These are phyloP conservation scores for Ceratocystiopsis sp. DNA, from an alignment of 2,329 filamentous ascomycete genomes.

Conservation along the genomic window DNA sequence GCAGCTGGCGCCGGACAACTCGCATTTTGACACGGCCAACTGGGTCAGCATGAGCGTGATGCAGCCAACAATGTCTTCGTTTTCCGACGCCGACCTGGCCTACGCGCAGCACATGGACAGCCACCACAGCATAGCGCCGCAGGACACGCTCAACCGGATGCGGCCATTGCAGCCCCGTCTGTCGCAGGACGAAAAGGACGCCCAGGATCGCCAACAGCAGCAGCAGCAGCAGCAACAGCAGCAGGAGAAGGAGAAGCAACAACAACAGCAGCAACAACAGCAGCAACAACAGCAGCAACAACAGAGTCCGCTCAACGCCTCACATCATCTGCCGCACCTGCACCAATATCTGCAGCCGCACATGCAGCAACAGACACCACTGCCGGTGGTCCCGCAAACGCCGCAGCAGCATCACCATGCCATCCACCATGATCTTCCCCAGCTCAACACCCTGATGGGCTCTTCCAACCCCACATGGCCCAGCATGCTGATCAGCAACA, in stretches of 20 bases:
- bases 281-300: too few relatives aligned
- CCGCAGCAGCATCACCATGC: conserved; percentile 21
- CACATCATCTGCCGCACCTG: neutral
- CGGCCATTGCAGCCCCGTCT: conserved; percentile 23
- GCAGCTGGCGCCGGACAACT: conserved; percentile 26
- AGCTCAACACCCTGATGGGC: conserved; percentile 56
- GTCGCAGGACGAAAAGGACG: conserved; percentile 18
- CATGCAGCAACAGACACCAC: neutral
- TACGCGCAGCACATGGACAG: conserved; percentile 35
- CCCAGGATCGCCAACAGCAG: neutral
- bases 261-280: too few relatives aligned
- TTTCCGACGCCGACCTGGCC: conserved; percentile 35
- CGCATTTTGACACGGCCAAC: conserved; percentile 20
- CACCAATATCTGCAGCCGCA: neutral
- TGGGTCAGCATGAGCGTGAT: conserved; percentile 32
- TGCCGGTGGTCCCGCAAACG: conserved; percentile 12
- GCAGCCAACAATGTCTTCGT: conserved; percentile 54
- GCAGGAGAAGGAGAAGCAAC: neutral
- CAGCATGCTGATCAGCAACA: conserved; percentile 59
- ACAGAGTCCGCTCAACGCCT: neutral
- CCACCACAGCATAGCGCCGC: conserved; percentile 24
- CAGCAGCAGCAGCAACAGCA: neutral
- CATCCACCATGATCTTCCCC: conserved; percentile 23
- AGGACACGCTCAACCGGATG: conserved; percentile 33
- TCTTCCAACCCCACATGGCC: conserved; percentile 55